Base-by-base conservation (phyloP, 2,329 filamentous ascomycete genomes). In the Epichloe amarillans region DNA sequence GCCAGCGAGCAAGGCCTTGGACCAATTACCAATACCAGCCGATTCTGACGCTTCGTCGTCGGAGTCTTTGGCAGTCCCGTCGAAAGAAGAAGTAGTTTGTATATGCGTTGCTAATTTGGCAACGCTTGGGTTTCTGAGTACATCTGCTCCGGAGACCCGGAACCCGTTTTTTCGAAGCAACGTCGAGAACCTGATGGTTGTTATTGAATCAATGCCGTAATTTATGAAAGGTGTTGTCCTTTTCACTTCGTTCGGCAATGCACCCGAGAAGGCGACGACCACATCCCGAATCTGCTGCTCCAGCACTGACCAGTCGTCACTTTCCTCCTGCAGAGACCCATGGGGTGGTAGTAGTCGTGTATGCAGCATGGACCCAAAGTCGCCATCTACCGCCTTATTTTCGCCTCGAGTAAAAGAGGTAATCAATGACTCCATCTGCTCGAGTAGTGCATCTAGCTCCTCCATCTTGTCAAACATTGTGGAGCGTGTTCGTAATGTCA, bases 101-200 rank as follows among this genome's bases (percentile, higher is more conserved):
- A 46, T 33, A 12, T 46, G 43, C 6, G 14, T 21, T 21, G 39
- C 52, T 39, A 66, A 52, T 2, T 60, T 56, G 6, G 57, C 62
- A 7, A 66, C 54, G 14, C 61, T 62, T 7, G 64, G 56, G 50
- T 61, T 61, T 6, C 64, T 60, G 57, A 68, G 62, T 4, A 67
- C 56, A 52, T 66, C 64, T 7, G 65, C 60, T 7, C 64, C 65
- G 1, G 64, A 63, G n/a, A 60, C 58, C 8, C 55, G 48, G 30
- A 66, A 45, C 2, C 57, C 58, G 4, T 50, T 23, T 33, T 62
- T 55, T 6, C 65, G 62, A 1, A 67, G 55, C 33, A 58, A 57
- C 37, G 59, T 57, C 6, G 64, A 59, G 47, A 66, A 66, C 21
- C 61, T 60, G 33, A 66, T 65, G 7, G 63, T 61, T 4, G 58